These are phyloP conservation scores for Ustilaginoidea virens DNA, from an alignment of 2,329 filamentous ascomycete genomes.

Conservation along the genomic window DNA sequence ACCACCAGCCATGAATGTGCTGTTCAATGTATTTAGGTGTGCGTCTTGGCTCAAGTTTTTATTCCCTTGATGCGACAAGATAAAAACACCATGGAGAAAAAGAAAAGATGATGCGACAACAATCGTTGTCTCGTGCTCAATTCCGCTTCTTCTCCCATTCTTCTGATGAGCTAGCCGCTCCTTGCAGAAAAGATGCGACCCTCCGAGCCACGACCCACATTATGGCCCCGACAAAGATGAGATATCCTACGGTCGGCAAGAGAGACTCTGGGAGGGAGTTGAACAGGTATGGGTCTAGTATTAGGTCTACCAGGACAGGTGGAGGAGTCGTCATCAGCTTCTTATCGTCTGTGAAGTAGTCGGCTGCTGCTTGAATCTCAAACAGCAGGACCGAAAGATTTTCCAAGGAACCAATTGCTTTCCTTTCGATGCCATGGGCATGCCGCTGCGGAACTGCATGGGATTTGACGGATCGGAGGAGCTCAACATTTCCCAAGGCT, in stretches of 20 bases:
- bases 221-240: constrained; percentile 41
- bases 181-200: constrained; percentile 13
- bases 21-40: constrained; percentile 5
- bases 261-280: constrained; percentile 71
- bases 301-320: constrained; percentile 61
- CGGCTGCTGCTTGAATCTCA: constrained; percentile 59
- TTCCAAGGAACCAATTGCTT: background rate
- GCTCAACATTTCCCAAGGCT: constrained; percentile 44
- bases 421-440: background rate
- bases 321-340: constrained; percentile 62
- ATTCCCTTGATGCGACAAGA: background rate
- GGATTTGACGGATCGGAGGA: constrained; percentile 48
- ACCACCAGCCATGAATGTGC: background rate
- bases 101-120: too few relatives aligned
- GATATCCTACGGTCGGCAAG: constrained; percentile 53
- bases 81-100: too few relatives aligned
- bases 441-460: constrained; percentile 40
- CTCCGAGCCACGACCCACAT: constrained; percentile 28
- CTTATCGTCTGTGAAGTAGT: constrained; percentile 66
- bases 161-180: constrained; percentile 11
- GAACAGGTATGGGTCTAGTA: constrained; percentile 73
- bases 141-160: constrained; percentile 20
- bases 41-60: background rate
- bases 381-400: constrained; percentile 48
- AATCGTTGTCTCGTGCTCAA: background rate